These are phyloP conservation scores for Boletus rubroflammeus DNA, from an alignment of 768 basidiomycete species.

Conservation along the genomic window DNA sequence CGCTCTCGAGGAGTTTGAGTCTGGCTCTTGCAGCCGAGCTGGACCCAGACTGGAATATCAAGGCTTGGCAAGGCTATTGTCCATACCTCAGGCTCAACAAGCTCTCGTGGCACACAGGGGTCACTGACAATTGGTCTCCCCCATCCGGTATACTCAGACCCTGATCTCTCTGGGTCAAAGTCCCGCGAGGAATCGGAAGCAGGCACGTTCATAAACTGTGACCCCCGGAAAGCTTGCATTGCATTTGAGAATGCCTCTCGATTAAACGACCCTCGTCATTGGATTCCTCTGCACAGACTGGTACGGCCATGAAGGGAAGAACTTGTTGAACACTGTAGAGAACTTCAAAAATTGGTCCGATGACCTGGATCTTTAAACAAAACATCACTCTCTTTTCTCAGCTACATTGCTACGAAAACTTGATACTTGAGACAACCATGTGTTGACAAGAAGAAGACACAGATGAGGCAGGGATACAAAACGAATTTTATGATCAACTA, in stretches of 20 bases:
- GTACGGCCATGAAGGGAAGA: neutral
- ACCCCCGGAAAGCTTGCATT: neutral
- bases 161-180: neutral
- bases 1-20: neutral
- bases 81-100: neutral
- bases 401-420: neutral
- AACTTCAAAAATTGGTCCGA: neutral
- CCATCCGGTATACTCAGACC: neutral
- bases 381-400: neutral
- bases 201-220: neutral
- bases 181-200: no score
- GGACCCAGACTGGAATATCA: neutral
- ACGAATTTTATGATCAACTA: neutral
- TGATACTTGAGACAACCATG: neutral
- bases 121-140: neutral
- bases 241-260: neutral
- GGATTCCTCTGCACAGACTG: neutral
- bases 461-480: slow-evolving; percentile 5
- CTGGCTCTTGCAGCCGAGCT: neutral
- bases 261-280: neutral
- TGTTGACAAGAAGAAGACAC: neutral
- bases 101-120: neutral
- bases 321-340: no score
- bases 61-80: neutral
- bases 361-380: neutral